Evolutionary conservation across 306 rosid species (phyloP).

Genomic region (Dryas drummondii): DNA sequence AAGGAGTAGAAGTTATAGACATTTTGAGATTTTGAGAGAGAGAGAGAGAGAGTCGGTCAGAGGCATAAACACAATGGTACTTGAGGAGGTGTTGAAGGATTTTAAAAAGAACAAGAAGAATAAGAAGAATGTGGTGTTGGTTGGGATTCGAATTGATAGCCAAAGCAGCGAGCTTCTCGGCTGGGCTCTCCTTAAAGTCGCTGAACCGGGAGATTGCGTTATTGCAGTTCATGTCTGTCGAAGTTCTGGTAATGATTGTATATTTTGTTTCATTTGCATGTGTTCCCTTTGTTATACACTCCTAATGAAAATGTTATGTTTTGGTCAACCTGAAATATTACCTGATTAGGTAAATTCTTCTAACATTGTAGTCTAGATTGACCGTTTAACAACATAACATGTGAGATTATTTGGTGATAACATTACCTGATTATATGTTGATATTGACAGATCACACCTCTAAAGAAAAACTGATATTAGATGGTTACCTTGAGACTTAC

Average conservation of each 20-base stretch:
- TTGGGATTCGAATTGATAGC: conserved; percentile 66
- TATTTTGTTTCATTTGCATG: not conserved
- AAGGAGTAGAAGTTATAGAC: conserved; percentile 26
- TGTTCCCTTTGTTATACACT: not conserved
- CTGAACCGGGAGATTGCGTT: conserved; percentile 82
- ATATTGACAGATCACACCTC: conserved; percentile 42
- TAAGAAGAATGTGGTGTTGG: conserved; percentile 57
- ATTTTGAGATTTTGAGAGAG: conserved; percentile 7
- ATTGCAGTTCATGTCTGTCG: conserved; percentile 68
- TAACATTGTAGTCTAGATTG: not conserved
- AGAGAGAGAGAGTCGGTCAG: conserved; percentile 13
- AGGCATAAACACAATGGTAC: conserved; percentile 44
- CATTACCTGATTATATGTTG: not conserved
- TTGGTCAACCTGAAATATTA: not conserved
- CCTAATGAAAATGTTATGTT: not conserved
- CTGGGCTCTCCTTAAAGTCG: conserved; percentile 86
- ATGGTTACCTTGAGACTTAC: conserved; percentile 65
- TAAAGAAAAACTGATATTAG: conserved; percentile 49
- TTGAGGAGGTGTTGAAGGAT: conserved; percentile 26
- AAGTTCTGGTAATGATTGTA: conserved; percentile 46
- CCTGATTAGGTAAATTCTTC: too few species aligned
- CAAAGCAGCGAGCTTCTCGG: conserved; percentile 62
- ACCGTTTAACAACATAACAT: not conserved
- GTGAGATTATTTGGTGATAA: not conserved
- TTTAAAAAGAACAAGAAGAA: conserved; percentile 20